phyloP scores from a whole-genome alignment of 1,139 yeast species.

The Suhomyces chickasaworum region DNA sequence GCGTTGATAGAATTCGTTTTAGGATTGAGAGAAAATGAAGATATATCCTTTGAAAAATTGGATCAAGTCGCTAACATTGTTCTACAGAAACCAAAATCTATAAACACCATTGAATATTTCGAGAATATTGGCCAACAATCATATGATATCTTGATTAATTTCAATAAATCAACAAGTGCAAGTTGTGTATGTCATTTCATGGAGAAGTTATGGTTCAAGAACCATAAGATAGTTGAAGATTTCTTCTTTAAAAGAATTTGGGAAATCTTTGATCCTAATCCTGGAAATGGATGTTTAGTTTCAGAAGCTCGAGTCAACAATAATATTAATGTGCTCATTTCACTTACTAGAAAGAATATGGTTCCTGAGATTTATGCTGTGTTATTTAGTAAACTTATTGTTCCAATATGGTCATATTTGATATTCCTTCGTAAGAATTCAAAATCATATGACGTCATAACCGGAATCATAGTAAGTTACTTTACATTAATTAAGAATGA shows the following conservation, averaged over 20 bases:
- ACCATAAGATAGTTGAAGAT: constrained; percentile 55
- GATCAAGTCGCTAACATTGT: constrained; percentile 65
- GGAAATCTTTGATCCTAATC: constrained; percentile 42
- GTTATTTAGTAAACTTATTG: constrained; percentile 47
- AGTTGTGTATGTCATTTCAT: constrained; percentile 61
- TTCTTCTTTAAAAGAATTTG: constrained; percentile 58
- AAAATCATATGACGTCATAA: constrained; percentile 46
- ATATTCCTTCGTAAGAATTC: constrained; percentile 46
- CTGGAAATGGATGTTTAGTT: constrained; percentile 29
- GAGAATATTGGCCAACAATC: constrained; percentile 58
- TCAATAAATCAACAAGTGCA: constrained; percentile 62
- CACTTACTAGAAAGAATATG: constrained; percentile 58
- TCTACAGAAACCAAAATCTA: constrained; percentile 57
- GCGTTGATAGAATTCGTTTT: constrained; percentile 74
- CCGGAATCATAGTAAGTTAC: constrained; percentile 50
- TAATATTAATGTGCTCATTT: constrained; percentile 62
- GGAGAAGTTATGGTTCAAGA: constrained; percentile 54
- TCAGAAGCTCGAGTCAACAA: constrained; percentile 58
- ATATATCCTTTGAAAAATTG: constrained; percentile 63
- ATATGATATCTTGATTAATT: constrained; percentile 55
- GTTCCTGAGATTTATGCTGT: constrained; percentile 42
- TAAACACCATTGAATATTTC: constrained; percentile 54
- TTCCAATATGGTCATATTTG: constrained; percentile 64
- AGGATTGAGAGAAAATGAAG: constrained; percentile 75
- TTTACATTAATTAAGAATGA: constrained; percentile 40